Base-by-base conservation (phyloP, 2,329 filamentous ascomycete species). In the Cercospora nicotianae region DNA sequence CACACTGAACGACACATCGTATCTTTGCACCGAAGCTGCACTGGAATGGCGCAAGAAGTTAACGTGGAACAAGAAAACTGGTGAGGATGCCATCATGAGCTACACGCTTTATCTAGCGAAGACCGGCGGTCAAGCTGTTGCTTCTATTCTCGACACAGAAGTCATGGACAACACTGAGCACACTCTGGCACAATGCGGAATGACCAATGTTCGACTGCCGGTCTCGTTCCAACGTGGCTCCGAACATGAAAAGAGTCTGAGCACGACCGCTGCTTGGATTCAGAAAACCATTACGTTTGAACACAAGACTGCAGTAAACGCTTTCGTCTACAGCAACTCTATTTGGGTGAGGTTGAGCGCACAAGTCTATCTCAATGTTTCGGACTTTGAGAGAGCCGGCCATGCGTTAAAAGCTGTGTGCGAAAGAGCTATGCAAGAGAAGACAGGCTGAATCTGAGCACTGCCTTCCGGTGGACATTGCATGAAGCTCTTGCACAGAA, bases 351-450 rank as follows among this genome's bases (percentile, higher is more conserved):
- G 94, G 59, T 75, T 96, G 55, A 93, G 90, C 76, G 92, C 87
- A 9, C 93, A 96, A 83, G 86, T 94, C 0, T 97, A 94, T 76
- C 80, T 97, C 20, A 92, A 92, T 31, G 77, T 89, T 71, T 83
- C 83, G 10, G 93, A 97, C 79, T 96, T 94, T 75, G 87, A 90
- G 77, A 20, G 39, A 60, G 68, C 66, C 51, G 68, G 68, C 39
- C 45, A 55, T 20, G 12, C 28, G 42, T 12, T 63, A 16, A 53
- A 63, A 20, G 13, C 20, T 20, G 28, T 63, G 8, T 63, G 61
- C 20, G 20, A 55, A 55, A 55, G 61, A 59, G 28, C 31, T 31
- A 5, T 20, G 16, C 28, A 59, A 20, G 16, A 59, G 12, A 31
- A 36, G 18, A 59, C 31, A 59, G n/a, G 26, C 28, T 36, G 55